Conservation (phyloP, 176 grass and related monocot species). For the Paspalum notatum region DNA sequence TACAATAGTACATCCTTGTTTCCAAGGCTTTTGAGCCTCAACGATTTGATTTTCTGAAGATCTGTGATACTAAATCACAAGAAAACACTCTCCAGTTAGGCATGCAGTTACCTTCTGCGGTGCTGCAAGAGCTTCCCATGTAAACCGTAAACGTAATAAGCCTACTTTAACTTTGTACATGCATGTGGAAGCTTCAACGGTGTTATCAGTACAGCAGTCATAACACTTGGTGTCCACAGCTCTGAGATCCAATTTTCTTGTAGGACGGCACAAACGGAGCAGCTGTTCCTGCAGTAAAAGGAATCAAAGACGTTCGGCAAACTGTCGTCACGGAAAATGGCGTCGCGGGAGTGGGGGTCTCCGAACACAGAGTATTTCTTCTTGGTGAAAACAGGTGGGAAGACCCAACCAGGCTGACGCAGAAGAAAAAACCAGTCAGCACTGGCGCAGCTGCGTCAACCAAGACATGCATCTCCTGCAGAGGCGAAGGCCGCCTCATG, state of each 20-base stretch:
- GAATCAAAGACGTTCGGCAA: constrained; percentile 60
- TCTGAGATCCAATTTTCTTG: constrained; percentile 9
- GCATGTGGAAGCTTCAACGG: neutral
- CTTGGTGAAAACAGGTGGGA: constrained; percentile 98
- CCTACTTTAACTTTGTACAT: neutral
- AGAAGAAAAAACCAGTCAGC: constrained; percentile 50
- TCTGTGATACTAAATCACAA: neutral
- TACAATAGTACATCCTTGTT: no score
- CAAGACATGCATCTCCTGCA: constrained; percentile 74
- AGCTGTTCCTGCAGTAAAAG: constrained; percentile 50
- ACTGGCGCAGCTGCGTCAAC: constrained; percentile 19
- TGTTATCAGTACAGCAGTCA: neutral
- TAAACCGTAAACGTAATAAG: neutral
- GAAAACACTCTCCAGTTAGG: neutral
- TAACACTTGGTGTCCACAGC: neutral
- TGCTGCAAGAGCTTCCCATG: neutral
- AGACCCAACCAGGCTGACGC: constrained; percentile 68
- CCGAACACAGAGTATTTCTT: constrained; percentile 75
- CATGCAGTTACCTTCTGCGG: neutral
- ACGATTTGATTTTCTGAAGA: neutral
- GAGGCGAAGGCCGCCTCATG: constrained; percentile 79
- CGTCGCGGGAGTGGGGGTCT: constrained; percentile 43
- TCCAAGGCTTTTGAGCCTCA: neutral
- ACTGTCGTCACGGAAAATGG: constrained; percentile 54
- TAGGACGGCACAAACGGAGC: constrained; percentile 73